Conservation (phyloP, 208 protist genomes). For the Leishmania tarentolae region DNA sequence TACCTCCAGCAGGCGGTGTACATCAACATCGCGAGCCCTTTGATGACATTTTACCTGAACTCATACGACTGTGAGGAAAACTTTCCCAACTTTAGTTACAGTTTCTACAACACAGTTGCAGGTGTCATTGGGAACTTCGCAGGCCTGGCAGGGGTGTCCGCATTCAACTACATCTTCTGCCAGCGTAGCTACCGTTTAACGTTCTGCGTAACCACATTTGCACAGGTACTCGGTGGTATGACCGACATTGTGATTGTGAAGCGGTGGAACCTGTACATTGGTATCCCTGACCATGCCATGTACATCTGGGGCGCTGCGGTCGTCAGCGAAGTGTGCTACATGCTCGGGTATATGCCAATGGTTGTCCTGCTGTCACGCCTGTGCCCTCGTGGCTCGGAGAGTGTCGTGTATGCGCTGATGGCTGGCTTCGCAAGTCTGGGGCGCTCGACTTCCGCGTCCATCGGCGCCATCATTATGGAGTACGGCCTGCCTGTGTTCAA, state of each 20-base stretch:
- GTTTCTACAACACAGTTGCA: constrained; percentile 64
- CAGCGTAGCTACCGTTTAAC: constrained; percentile 55
- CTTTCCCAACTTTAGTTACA: constrained; percentile 64
- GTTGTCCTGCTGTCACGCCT: constrained; percentile 76
- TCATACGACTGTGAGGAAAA: constrained; percentile 37
- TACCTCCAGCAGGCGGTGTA: constrained; percentile 56
- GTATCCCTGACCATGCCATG: constrained; percentile 61
- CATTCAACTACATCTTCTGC: constrained; percentile 64
- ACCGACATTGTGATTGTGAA: constrained; percentile 69
- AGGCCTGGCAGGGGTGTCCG: constrained; percentile 43
- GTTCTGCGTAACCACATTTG: constrained; percentile 35
- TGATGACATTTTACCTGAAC: constrained; percentile 56
- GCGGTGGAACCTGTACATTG: constrained; percentile 60
- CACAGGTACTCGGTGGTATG: constrained; percentile 42
- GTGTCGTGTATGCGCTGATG: constrained; percentile 75
- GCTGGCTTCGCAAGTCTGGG: constrained; percentile 74
- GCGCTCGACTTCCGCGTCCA: constrained; percentile 31
- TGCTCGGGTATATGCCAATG: constrained; percentile 77
- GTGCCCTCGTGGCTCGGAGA: constrained; percentile 76
- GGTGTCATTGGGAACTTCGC: constrained; percentile 50
- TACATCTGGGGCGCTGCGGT: constrained; percentile 80
- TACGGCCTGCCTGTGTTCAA: constrained; percentile 43
- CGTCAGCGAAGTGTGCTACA: constrained; percentile 50
- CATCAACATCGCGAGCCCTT: constrained; percentile 39
- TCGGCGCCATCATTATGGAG: constrained; percentile 58